Conservation (phyloP, 257 asterid species). For the Ehretia macrophylla region DNA sequence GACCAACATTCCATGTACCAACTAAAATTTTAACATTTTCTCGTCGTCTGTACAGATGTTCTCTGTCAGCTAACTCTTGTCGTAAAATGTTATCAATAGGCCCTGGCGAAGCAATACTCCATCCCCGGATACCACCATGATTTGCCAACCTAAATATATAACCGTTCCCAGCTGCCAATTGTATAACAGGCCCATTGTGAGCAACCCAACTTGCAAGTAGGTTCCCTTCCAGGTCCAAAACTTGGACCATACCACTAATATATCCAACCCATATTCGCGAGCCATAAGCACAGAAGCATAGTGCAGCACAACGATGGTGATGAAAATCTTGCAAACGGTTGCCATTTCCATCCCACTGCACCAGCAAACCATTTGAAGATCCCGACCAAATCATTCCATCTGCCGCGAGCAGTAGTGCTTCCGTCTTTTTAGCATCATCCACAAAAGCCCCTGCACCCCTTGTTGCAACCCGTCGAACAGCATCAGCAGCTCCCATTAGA, state of each 20-base stretch:
- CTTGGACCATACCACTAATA: constrained; percentile 71
- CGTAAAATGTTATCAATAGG: constrained; percentile 64
- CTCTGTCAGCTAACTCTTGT: constrained; percentile 47
- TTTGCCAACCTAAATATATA: constrained; percentile 75
- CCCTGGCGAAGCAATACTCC: constrained; percentile 88
- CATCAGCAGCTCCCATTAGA: constrained; percentile 96
- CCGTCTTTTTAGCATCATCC: constrained; percentile 74
- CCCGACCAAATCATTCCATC: constrained; percentile 94
- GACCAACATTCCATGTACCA: constrained; percentile 98
- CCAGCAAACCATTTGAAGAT: constrained; percentile 70
- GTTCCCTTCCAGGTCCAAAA: constrained; percentile 80
- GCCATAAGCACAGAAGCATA: constrained; percentile 66
- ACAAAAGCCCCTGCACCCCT: constrained; percentile 69
- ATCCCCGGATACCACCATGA: constrained; percentile 97
- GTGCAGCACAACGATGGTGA: constrained; percentile 73
- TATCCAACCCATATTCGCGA: constrained; percentile 84
- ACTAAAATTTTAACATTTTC: constrained; percentile 57
- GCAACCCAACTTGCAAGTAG: constrained; percentile 69
- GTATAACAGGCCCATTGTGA: constrained; percentile 75
- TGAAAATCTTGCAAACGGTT: constrained; percentile 66
- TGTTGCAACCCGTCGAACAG: constrained; percentile 85
- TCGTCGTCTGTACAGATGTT: constrained; percentile 42
- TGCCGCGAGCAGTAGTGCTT: constrained; percentile 62
- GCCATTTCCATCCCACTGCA: constrained; percentile 98
- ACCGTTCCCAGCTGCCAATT: constrained; percentile 58